Percentiles rank a stretch among this genome's conserved stretches.
These are phyloP conservation scores for Phyllosticta citrichinensis DNA, from an alignment of 2,329 filamentous ascomycete species.

Conservation along the genomic window DNA sequence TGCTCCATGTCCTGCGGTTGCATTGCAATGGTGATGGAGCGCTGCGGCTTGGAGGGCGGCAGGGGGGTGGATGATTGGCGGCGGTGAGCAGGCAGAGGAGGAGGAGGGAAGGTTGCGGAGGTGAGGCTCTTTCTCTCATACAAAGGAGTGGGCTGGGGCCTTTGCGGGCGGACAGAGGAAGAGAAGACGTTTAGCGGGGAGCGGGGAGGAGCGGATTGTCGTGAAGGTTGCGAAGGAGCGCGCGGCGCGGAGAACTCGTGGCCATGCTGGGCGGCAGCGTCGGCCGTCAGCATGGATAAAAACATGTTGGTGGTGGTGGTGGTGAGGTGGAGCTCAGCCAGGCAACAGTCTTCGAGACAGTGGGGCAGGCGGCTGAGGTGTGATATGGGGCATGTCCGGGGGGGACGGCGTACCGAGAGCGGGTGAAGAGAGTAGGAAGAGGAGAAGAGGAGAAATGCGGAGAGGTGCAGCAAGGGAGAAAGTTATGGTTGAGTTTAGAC, in stretches of 20 bases:
- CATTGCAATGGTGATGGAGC: conserved; percentile 12
- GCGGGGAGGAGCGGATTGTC: conserved; percentile 21
- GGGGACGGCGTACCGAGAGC: neutral
- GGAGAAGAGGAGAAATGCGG: neutral
- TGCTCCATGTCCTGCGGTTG: conserved; percentile 11
- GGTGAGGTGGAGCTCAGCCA: neutral
- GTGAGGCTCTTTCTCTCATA: conserved; percentile 4
- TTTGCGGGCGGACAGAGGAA: conserved; percentile 20
- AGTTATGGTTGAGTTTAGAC: neutral
- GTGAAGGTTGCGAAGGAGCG: conserved; percentile 12
- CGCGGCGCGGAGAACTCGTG: conserved; percentile 20
- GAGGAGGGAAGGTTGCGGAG: conserved; percentile 10
- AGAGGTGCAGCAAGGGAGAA: neutral
- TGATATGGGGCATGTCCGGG: neutral
- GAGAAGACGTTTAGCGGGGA: conserved; percentile 26
- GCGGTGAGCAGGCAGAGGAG: too few species aligned
- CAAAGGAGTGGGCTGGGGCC: conserved; percentile 12
- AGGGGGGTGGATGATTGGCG: neutral
- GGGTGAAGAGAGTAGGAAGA: neutral
- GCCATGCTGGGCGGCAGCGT: conserved; percentile 25
- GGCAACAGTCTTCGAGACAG: neutral
- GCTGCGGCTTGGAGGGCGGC: neutral
- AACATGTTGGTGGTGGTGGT: conserved; percentile 17
- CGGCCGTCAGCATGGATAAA: conserved; percentile 29
- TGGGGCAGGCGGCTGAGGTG: neutral